These are phyloP conservation scores for Pisolithus tinctorius DNA, from an alignment of 768 basidiomycete species.

Conservation along the genomic window DNA sequence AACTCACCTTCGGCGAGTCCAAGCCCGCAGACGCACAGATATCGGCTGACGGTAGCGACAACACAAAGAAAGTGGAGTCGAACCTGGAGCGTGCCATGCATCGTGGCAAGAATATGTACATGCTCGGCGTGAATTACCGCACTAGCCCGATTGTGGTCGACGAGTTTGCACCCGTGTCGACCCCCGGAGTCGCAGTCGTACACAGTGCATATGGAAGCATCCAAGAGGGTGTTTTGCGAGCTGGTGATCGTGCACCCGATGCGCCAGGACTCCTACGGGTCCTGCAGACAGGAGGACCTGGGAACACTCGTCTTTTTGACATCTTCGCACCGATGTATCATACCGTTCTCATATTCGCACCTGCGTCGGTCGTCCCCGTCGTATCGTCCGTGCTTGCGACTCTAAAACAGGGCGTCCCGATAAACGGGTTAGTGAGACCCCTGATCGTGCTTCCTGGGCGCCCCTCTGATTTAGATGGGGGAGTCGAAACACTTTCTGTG, in stretches of 20 bases:
- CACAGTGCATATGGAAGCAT: not conserved
- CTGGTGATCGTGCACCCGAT: not conserved
- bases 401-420: not conserved
- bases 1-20: not conserved
- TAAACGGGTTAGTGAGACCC: not conserved
- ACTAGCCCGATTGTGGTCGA: constrained; percentile 18
- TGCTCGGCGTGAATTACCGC: constrained; percentile 22
- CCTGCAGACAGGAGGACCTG: too few species aligned
- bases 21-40: not conserved
- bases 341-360: constrained; percentile 36
- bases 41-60: not conserved
- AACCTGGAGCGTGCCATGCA: not conserved
- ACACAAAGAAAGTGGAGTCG: not conserved
- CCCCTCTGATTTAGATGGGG: not conserved
- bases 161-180: constrained; percentile 3
- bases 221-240: not conserved
- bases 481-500: not conserved
- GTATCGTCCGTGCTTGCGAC: not conserved
- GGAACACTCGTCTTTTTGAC: not conserved
- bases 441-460: not conserved
- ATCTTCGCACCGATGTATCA: constrained; percentile 18
- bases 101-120: constrained; percentile 3
- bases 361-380: constrained; percentile 1
- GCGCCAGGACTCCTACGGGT: not conserved
- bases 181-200: not conserved